Conservation (phyloP, 805 yeast species). For the Metschnikowia lunata region DNA sequence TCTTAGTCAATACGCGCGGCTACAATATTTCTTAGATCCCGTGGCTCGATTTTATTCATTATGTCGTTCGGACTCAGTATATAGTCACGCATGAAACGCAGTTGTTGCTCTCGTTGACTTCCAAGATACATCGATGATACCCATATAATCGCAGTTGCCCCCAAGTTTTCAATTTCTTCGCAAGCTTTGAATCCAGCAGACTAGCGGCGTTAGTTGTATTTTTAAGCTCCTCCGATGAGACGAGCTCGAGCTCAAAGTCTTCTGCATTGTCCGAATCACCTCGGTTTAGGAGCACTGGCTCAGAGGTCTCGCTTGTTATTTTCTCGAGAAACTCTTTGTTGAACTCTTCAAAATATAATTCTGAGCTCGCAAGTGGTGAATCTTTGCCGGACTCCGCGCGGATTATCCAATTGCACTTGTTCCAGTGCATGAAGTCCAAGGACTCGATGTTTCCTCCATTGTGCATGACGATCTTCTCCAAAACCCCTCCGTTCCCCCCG, state of each 20-base stretch:
- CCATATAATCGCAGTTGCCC: constrained; percentile 42
- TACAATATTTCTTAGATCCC: too few relatives aligned
- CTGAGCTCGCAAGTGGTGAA: constrained; percentile 19
- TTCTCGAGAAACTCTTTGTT: constrained; percentile 21
- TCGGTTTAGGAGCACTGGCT: constrained; percentile 36
- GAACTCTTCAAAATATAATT: constrained; percentile 30
- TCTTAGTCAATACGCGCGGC: too few relatives aligned
- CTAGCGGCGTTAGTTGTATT: constrained; percentile 4
- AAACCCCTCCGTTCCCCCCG: constrained; percentile 25
- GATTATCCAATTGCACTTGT: constrained; percentile 44
- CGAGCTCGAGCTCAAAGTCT: constrained; percentile 34
- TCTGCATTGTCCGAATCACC: constrained; percentile 35
- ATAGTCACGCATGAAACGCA: constrained; percentile 36
- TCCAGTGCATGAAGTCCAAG: constrained; percentile 51
- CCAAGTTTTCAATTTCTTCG: constrained; percentile 31
- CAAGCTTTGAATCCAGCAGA: constrained; percentile 9
- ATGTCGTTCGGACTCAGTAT: constrained; percentile 17
- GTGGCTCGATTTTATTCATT: too few relatives aligned
- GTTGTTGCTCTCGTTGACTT: constrained; percentile 36
- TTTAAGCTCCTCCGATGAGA: constrained; percentile 20
- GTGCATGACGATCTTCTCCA: constrained; percentile 48
- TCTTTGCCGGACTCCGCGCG: constrained; percentile 7
- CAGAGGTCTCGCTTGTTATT: constrained; percentile 10
- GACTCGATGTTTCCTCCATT: constrained; percentile 49
- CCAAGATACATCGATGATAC: constrained; percentile 38